Evolutionary conservation across 2,329 filamentous ascomycete species (phyloP).

Genomic region (Pseudofabraea citricarpa): DNA sequence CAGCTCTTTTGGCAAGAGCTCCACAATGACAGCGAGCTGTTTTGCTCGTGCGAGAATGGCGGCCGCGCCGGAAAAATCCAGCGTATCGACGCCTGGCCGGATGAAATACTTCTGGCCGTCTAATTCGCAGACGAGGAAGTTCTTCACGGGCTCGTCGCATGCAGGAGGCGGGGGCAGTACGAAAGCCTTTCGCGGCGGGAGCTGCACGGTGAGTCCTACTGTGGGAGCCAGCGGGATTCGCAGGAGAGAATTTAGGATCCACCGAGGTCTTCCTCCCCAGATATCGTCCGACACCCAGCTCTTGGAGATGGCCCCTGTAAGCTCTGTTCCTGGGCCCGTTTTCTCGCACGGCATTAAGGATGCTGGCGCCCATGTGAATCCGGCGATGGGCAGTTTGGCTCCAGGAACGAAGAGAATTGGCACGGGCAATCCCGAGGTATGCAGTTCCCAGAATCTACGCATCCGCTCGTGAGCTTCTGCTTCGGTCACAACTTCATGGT

Average conservation of each 20-base stretch:
- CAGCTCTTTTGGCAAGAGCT: no score
- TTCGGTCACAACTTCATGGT: no score
- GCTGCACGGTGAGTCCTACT: background rate
- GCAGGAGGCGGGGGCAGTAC: no score
- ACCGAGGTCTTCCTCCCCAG: background rate
- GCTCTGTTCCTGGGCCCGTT: no score
- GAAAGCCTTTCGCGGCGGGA: constrained; percentile 1
- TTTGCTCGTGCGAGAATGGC: constrained; percentile 1
- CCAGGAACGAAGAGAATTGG: constrained; percentile 7
- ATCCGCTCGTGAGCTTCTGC: no score
- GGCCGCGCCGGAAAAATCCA: constrained; percentile 2
- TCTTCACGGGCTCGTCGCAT: no score
- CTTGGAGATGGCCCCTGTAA: background rate
- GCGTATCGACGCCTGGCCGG: constrained; percentile 1
- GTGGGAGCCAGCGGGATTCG: no score
- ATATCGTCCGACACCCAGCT: background rate
- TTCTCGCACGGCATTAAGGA: constrained; percentile 6
- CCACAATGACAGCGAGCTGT: constrained; percentile 7
- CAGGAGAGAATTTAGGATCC: no score
- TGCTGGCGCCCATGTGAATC: constrained; percentile 8
- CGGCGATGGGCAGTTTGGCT: constrained; percentile 1
- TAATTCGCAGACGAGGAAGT: no score
- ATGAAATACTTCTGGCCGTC: constrained; percentile 9
- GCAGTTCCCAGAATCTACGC: constrained; percentile 4
- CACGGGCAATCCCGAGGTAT: constrained; percentile 3